A percentile compares a stretch with the other conserved stretches of the same genome.
Evolutionary conservation across 192 early-diverging fungal species (phyloP).

Genomic region (Entophlyctis luteolus): DNA sequence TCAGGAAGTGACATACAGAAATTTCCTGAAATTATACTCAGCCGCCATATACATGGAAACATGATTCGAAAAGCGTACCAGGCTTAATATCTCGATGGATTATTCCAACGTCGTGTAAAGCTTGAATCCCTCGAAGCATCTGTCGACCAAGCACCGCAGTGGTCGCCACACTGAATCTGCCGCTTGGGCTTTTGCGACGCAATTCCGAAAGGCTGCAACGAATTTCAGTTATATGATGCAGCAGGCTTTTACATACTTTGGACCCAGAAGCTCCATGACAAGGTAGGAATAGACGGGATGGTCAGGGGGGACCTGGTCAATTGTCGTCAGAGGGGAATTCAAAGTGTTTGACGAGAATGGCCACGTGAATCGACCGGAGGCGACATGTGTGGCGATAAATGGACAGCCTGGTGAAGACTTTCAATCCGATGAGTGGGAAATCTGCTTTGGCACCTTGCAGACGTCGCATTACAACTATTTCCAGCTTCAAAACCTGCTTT

Average conservation of each 20-base stretch:
- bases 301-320: conserved; percentile 18
- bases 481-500: conserved; percentile 51
- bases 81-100: conserved; percentile 60
- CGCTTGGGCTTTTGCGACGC: conserved; percentile 27
- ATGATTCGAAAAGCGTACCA: too few species aligned
- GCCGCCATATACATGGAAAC: too few species aligned
- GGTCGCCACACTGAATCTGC: conserved; percentile 37
- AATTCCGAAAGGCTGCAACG: conserved; percentile 49
- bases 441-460: conserved; percentile 28
- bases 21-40: conserved; percentile 14
- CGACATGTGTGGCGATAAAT: conserved; percentile 39
- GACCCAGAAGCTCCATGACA: conserved; percentile 56
- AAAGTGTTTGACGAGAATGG: conserved; percentile 13
- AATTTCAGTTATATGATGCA: too few species aligned
- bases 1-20: conserved; percentile 29
- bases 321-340: conserved; percentile 13
- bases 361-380: conserved; percentile 37
- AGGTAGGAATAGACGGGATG: conserved; percentile 44
- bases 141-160: conserved; percentile 44
- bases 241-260: conserved; percentile 52
- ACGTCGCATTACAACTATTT: conserved; percentile 40
- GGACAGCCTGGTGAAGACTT: conserved; percentile 16
- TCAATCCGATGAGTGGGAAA: neutral
- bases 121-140: conserved; percentile 50
- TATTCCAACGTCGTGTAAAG: conserved; percentile 46